Evolutionary conservation across 1,284 basidiomycete species (phyloP).

Genomic region (Neotropicomus parvogracilis): DNA sequence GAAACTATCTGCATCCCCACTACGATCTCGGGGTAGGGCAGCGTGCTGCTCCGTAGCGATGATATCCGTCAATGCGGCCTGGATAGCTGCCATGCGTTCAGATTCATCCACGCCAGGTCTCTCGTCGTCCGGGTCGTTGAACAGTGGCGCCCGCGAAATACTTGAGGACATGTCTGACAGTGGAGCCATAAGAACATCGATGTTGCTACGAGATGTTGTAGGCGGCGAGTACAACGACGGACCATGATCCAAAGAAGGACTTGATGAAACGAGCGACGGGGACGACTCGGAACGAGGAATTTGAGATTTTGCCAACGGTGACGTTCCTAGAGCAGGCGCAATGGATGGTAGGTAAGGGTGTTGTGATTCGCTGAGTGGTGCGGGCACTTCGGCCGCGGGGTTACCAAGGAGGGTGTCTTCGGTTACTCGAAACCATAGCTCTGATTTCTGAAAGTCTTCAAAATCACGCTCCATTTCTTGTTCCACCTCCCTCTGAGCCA

Average conservation of each 20-base stretch:
- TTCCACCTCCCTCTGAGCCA: constrained; percentile 83
- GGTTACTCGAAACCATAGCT: constrained; percentile 86
- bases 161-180: constrained; percentile 46
- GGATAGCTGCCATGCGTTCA: constrained; percentile 87
- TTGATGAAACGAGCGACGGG: constrained; percentile 31
- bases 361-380: constrained; percentile 30
- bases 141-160: constrained; percentile 69
- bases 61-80: constrained; percentile 90
- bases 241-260: constrained; percentile 10
- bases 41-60: constrained; percentile 74
- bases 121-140: constrained; percentile 70
- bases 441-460: constrained; percentile 80
- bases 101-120: constrained; percentile 61
- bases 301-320: constrained; percentile 23
- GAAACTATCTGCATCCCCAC: constrained; percentile 9
- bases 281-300: constrained; percentile 41
- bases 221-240: constrained; percentile 29
- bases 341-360: constrained; percentile 19
- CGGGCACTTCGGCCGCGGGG: constrained; percentile 21
- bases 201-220: constrained; percentile 48
- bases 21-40: constrained; percentile 18
- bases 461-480: constrained; percentile 91
- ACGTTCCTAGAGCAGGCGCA: constrained; percentile 6
- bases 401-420: constrained; percentile 60
- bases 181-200: constrained; percentile 77